Evolutionary conservation across 345 rosid species (phyloP).

Genomic region (Brassica nigra): DNA sequence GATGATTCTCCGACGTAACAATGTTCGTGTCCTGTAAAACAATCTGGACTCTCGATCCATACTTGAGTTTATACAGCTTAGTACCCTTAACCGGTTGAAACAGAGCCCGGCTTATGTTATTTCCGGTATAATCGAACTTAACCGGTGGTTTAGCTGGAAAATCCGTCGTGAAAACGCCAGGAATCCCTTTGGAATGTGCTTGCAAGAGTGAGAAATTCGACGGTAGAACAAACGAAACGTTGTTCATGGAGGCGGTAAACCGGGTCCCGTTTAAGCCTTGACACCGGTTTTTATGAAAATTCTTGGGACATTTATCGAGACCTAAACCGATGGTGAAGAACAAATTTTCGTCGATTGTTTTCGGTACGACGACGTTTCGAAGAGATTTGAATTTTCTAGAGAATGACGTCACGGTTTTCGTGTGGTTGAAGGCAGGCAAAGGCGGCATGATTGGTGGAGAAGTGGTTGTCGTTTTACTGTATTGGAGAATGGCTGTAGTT

Average conservation of each 20-base stretch:
- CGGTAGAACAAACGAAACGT: constrained; percentile 76
- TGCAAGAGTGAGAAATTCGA: constrained; percentile 69
- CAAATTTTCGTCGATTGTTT: constrained; percentile 62
- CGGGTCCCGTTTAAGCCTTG: constrained; percentile 93
- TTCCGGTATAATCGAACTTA: constrained; percentile 79
- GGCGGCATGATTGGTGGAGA: constrained; percentile 53
- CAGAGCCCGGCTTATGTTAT: constrained; percentile 65
- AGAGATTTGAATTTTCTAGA: constrained; percentile 53
- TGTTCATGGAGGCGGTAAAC: constrained; percentile 85
- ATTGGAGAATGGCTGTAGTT: constrained; percentile 85
- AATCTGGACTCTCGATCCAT: constrained; percentile 72
- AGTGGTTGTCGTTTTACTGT: constrained; percentile 47
- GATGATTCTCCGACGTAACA: constrained; percentile 82
- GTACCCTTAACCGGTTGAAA: constrained; percentile 75
- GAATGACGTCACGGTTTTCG: constrained; percentile 68
- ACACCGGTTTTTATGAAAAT: constrained; percentile 48
- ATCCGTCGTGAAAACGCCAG: constrained; percentile 79
- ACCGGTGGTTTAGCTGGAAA: constrained; percentile 73
- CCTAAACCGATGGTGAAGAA: constrained; percentile 81
- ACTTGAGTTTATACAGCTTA: constrained; percentile 65
- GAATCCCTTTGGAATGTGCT: constrained; percentile 64
- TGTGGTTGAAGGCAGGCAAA: constrained; percentile 76
- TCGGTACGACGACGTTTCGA: constrained; percentile 62
- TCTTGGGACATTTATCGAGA: constrained; percentile 66
- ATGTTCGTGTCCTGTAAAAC: constrained; percentile 87